Evolutionary conservation across 164 flowering plant species (phyloP).

Genomic region (Warburgia ugandensis): DNA sequence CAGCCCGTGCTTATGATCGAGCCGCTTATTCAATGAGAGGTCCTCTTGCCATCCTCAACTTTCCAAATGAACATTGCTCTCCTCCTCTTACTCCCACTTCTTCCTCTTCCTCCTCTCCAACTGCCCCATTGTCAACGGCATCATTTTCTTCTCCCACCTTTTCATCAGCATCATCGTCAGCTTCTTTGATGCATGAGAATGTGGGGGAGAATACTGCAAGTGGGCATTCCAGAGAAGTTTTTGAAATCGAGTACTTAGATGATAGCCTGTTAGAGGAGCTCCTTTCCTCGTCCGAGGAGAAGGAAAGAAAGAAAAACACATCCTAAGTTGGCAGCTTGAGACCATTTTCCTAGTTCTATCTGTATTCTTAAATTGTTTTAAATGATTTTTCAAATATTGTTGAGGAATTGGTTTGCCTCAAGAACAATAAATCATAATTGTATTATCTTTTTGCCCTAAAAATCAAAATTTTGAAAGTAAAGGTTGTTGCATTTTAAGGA

Average conservation of each 20-base stretch:
- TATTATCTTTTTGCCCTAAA: too few relatives aligned
- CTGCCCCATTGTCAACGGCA: neutral
- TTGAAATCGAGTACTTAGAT: conserved; percentile 14
- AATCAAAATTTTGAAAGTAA: too few relatives aligned
- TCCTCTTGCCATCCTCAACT: conserved; percentile 7
- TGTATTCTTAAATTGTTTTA: too few relatives aligned
- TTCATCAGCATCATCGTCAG: neutral
- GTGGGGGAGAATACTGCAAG: neutral
- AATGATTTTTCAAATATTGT: too few relatives aligned
- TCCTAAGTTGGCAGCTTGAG: neutral
- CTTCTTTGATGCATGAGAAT: neutral
- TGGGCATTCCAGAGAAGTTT: conserved; percentile 1
- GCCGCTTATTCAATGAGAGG: conserved; percentile 10
- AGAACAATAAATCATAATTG: too few relatives aligned
- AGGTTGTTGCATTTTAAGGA: too few relatives aligned
- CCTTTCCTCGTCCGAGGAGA: conserved; percentile 7
- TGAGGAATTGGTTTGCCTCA: too few relatives aligned
- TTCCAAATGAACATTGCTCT: conserved; percentile 1
- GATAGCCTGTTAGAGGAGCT: conserved; percentile 13
- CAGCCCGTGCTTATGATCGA: conserved; percentile 10
- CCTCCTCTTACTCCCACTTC: neutral
- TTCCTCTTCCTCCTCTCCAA: neutral
- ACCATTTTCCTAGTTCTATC: too few relatives aligned
- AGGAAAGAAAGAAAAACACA: neutral
- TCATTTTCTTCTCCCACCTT: neutral